Base-by-base conservation (phyloP, 208 protist species). In the Acanthamoeba lenticulata region DNA sequence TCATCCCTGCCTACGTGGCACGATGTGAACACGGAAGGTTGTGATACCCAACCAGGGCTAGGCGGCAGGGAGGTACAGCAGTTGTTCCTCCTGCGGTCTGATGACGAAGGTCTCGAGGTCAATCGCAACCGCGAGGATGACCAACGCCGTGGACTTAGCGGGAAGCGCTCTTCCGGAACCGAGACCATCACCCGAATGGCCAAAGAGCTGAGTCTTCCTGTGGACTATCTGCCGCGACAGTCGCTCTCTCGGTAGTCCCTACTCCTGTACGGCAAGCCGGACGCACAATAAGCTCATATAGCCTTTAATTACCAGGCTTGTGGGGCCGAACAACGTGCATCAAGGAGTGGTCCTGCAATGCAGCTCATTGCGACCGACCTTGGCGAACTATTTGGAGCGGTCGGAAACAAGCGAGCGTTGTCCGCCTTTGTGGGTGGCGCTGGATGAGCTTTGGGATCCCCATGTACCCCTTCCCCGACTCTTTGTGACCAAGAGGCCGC, bases 401-500 rank as follows among this genome's bases (percentile, higher is more conserved):
- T 15, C 21, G 1, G 40, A 65, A 34, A 57, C 2, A 60, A 27
- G 11, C 40, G 32, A 55, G 9, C 6, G 44, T 19, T 29, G 11
- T 36, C 40, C 21, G 40, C 81, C 81, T 7, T 29, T 89, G 21
- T 89, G 81, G 81, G 47, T 89, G 45, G 81, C 52, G 13, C 38
- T 89, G 38, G 81, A 55, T 29, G 81, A 89, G 42, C 32, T 89
- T 19, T 89, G 81, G 81, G 81, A 89, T 24, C 81, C 81, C 7
- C 81, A 89, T 89, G 81, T 89, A 62, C 52, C 3, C 32, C 1
- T 62, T 38, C 62, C n/a, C 32, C 29, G 6, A 4, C n/a, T 57
- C 19, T 62, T 62, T 3, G 27, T 7, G 7, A 21, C 34, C 65
- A 9, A 40, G 13, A 40, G 27, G 9, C 34, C n/a, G 27, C 27